phyloP scores from a whole-genome alignment of 441 rosid genomes.

The Viola pubescens region DNA sequence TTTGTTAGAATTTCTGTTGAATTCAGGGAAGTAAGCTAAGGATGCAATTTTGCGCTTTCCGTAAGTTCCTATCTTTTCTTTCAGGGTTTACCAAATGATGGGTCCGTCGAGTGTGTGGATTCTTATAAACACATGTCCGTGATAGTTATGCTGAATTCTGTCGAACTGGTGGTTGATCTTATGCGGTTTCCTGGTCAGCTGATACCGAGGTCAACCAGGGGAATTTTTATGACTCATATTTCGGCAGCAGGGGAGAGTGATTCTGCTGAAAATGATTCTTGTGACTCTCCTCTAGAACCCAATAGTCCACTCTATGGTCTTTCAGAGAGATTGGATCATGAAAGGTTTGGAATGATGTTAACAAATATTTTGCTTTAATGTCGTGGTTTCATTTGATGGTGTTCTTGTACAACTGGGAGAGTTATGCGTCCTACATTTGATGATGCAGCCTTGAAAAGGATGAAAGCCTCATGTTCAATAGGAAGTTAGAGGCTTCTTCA shows the following conservation, averaged over 20 bases:
- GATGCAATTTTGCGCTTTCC: not conserved
- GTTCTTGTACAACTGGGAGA: not conserved
- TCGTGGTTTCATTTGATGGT: conserved; percentile 3
- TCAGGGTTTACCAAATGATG: conserved; percentile 94
- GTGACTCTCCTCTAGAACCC: conserved; percentile 99
- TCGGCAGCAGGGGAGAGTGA: conserved; percentile 99
- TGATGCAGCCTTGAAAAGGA: conserved; percentile 75
- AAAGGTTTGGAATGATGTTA: conserved; percentile 46
- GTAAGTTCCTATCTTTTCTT: conserved; percentile 1
- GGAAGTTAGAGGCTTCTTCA: conserved; percentile 61
- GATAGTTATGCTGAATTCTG: conserved; percentile 77
- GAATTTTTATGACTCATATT: conserved; percentile 88
- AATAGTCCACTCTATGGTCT: conserved; percentile 93
- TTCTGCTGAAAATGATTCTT: conserved; percentile 99
- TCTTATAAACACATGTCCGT: conserved; percentile 91
- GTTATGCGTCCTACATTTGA: conserved; percentile 13
- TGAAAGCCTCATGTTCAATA: conserved; percentile 57
- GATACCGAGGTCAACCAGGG: conserved; percentile 79
- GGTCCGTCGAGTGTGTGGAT: conserved; percentile 64
- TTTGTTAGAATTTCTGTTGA: not conserved
- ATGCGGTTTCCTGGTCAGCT: conserved; percentile 96
- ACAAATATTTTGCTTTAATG: conserved; percentile 3
- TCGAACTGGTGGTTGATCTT: conserved; percentile 90
- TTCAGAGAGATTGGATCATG: conserved; percentile 77
- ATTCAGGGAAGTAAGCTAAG: not conserved